Conservation (phyloP, 495 filamentous ascomycete species). For the Thozetella sp. region DNA sequence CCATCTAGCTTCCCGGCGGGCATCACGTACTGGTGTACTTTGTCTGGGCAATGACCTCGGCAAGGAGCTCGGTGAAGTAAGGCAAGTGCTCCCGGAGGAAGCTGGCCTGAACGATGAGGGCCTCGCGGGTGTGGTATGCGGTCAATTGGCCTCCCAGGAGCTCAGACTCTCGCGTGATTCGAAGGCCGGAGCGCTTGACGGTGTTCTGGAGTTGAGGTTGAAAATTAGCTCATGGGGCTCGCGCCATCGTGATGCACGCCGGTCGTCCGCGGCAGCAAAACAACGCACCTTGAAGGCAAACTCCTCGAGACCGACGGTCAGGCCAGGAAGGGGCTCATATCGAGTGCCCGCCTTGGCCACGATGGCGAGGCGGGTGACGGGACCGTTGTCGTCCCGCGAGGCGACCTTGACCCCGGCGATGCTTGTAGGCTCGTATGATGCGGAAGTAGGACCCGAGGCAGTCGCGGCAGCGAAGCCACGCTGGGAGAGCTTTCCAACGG, state of each 20-base stretch:
- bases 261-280: background rate
- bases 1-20: background rate
- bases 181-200: conserved; percentile 78
- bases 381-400: conserved; percentile 81
- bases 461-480: conserved; percentile 75
- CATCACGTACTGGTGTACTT: conserved; percentile 74
- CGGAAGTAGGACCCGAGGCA: conserved; percentile 67
- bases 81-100: conserved; percentile 94
- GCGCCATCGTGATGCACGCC: conserved; percentile 12
- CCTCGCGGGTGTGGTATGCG: conserved; percentile 88
- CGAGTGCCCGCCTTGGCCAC: conserved; percentile 92
- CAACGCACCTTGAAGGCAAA: conserved; percentile 92
- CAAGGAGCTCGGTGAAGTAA: conserved; percentile 95
- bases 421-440: conserved; percentile 86
- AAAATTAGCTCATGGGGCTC: conserved; percentile 50
- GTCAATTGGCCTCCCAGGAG: conserved; percentile 86
- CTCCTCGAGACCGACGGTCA: conserved; percentile 85
- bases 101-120: conserved; percentile 86
- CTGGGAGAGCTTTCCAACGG: conserved; percentile 58
- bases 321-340: conserved; percentile 86
- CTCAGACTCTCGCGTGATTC: conserved; percentile 93
- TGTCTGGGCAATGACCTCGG: conserved; percentile 84
- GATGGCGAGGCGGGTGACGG: conserved; percentile 85
- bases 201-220: conserved; percentile 65
- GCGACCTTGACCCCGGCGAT: conserved; percentile 87